Evolutionary conservation across 164 flowering plant species (phyloP), one percentile per base, ranked within the genome.

Genomic region (Hamamelis virginiana): DNA sequence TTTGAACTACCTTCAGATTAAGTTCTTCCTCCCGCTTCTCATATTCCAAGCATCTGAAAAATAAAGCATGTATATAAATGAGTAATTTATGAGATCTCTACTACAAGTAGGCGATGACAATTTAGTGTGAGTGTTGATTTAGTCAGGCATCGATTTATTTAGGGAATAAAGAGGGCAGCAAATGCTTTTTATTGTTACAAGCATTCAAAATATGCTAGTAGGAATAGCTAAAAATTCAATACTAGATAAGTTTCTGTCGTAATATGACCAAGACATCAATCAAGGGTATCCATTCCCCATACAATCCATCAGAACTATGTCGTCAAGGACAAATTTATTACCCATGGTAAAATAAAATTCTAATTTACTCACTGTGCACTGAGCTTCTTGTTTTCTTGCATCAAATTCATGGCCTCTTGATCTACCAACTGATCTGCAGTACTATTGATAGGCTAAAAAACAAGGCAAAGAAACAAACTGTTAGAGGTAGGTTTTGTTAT

Each of bases 321-420:
- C 59, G 16, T 21, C 15, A 47, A 50, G 19, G 61, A 41, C 21
- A 62, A 1, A 38, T 43, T 0, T 25, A 47, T 4, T 60, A n/a
- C 10, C 8, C 19, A 52, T 59, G 56, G 11, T 13, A 63, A 46
- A 38, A 28, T 13, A n/a, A 16, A 18, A 44, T 21, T 43, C 15
- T 22, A 44, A 38, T 57, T 25, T 21, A 86, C 96, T 83, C 69
- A 92, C 97, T 81, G 76, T 59, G 79, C 77, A 46, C 45, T 83
- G 21, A 92, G 91, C 76, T 79, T 90, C 80, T 75, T 71, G 76
- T 88, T 84, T 69, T 82, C 88, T 77, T 83, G 74, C 72, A 83
- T 68, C 73, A 92, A 67, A 61, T 23, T 72, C 43, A 55, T 47
- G 44, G 74, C 66, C 70, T 84, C 85, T 63, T 75, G 64, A 66